Evolutionary conservation across 352 stramenopile genomes (phyloP).

Genomic region (Globisporangium viniferum): DNA sequence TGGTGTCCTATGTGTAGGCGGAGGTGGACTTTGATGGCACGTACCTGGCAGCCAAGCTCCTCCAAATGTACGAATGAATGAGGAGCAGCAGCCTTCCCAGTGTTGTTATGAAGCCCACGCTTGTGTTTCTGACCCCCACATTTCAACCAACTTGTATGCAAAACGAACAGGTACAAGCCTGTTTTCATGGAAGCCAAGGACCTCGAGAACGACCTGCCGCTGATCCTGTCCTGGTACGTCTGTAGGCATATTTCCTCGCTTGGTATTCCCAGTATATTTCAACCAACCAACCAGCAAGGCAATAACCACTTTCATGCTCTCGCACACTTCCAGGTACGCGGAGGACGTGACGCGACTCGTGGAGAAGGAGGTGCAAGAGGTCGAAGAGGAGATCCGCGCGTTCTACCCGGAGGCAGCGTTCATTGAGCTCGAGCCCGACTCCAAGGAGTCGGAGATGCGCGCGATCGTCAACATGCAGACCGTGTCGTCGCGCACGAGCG

Average conservation of each 20-base stretch:
- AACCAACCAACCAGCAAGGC: not conserved
- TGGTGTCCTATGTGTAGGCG: conserved; percentile 48
- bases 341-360: conserved; percentile 96
- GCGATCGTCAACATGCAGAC: conserved; percentile 80
- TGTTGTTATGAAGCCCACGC: not conserved
- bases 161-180: conserved; percentile 80
- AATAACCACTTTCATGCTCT: not conserved
- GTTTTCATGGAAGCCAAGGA: conserved; percentile 91
- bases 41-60: conserved; percentile 94
- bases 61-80: conserved; percentile 61
- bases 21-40: conserved; percentile 99
- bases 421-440: conserved; percentile 97
- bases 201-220: conserved; percentile 89
- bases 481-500: conserved; percentile 74
- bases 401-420: conserved; percentile 94
- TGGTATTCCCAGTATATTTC: not conserved
- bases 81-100: no score
- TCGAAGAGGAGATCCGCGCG: conserved; percentile 92
- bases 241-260: not conserved
- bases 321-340: conserved; percentile 50
- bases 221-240: conserved; percentile 92
- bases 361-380: conserved; percentile 94
- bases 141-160: not conserved
- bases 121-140: not conserved
- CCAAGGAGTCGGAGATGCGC: conserved; percentile 86